Evolutionary conservation across 1,139 yeast species (phyloP).

Genomic region (Blastobotrys raffinosifermentans): DNA sequence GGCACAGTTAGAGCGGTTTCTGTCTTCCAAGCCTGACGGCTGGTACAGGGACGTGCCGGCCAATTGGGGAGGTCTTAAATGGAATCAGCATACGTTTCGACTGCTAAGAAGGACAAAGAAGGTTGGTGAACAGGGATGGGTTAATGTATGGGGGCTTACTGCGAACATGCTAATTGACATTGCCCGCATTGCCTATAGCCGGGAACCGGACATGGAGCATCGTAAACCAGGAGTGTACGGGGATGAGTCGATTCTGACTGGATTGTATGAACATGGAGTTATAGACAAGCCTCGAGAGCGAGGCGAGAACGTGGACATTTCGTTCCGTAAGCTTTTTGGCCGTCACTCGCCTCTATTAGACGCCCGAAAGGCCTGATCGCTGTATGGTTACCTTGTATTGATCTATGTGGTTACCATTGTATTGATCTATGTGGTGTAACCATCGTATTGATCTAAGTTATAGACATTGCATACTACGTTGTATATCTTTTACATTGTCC

Average conservation of each 20-base stretch:
- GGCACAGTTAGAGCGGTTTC: conserved; percentile 26
- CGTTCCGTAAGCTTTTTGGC: conserved; percentile 25
- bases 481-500: too few relatives aligned
- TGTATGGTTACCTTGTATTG: too few relatives aligned
- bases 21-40: conserved; percentile 21
- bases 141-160: conserved; percentile 88
- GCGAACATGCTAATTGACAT: conserved; percentile 79
- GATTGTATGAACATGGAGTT: conserved; percentile 20
- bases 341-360: conserved; percentile 22
- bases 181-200: conserved; percentile 52
- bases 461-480: too few relatives aligned
- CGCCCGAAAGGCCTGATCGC: conserved; percentile 16
- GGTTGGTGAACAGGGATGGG: conserved; percentile 49
- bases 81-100: conserved; percentile 29
- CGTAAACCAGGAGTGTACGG: conserved; percentile 28
- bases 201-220: conserved; percentile 33
- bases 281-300: conserved; percentile 22
- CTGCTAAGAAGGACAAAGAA: conserved; percentile 41
- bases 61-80: conserved; percentile 32
- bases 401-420: too few relatives aligned
- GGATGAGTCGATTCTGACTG: conserved; percentile 28
- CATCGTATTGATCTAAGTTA: too few relatives aligned
- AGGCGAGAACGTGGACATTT: conserved; percentile 18
- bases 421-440: too few relatives aligned
- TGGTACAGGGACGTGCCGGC: conserved; percentile 33